Base-by-base conservation (phyloP, 192 early-diverging fungal genomes). In the Phlyctochytrium planicorne region DNA sequence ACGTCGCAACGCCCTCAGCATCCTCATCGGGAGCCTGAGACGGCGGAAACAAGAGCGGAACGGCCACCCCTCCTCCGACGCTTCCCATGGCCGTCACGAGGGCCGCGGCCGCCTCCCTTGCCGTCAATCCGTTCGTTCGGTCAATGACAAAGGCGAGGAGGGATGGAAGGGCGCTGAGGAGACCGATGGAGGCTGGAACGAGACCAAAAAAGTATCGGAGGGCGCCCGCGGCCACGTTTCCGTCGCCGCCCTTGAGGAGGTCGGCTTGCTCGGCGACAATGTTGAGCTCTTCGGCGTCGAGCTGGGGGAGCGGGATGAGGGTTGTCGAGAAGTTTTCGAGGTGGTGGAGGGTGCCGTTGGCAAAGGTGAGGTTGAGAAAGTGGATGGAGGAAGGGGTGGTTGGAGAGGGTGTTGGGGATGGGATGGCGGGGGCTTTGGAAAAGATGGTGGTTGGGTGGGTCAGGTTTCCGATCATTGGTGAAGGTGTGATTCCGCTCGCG, bases 61-160 rank as follows among this genome's bases (percentile, higher is more conserved):
- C 50, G 50, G 40, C 24, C n/a, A 69, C 35, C 2, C 29, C 24
- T 10, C 70, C 50, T 0, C 53, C 0, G 2, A 34, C 30, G 23
- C 52, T 23, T 36, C 62, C 63, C 23, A 62, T 24, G 10, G 62
- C 52, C 2, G 62, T 47, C 23, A 67, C 52, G 23, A 67, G 10
- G 10, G 69, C 56, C 14, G 68, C 29, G 35, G 33, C 30, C 32
- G 59, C 37, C 33, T 34, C 67, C 59, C 60, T 60, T 17, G 10
- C n/a, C 24, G 72, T 73, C 3, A 36, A 52, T 20, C 62, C 55
- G 16, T 24, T 24, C 12, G 62, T 36, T 10, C 59, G 17, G 30
- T 79, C 78, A 34, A 79, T 37, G 3, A 65, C 74, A 62, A 66
- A 73, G 25, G 74, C 30, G 10, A 79, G 63, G 12, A 74, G 30